phyloP scores from a whole-genome alignment of 768 basidiomycete species.

The Antrodiella citrinella region DNA sequence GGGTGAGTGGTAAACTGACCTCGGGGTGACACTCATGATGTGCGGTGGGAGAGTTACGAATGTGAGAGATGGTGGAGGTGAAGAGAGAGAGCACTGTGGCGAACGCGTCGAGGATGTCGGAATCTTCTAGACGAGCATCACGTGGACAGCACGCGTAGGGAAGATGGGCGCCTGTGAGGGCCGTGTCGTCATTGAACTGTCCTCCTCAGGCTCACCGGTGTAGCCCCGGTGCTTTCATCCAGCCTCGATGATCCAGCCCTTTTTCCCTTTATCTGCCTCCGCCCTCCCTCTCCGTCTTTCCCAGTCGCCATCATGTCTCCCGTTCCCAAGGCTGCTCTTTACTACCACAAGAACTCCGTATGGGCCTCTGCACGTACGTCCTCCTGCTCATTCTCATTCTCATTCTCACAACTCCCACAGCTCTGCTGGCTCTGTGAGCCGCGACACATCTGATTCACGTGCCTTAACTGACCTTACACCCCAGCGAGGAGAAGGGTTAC shows the following conservation, averaged over 20 bases:
- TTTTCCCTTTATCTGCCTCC: conserved; percentile 1
- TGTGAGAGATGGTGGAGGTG: not conserved
- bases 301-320: not conserved
- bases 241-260: conserved; percentile 2
- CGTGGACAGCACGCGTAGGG: conserved; percentile 4
- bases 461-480: not conserved
- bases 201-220: not conserved
- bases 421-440: conserved; percentile 48
- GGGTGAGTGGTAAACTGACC: too few species aligned
- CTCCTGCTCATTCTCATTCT: not conserved
- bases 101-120: too few species aligned
- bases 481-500: conserved; percentile 74
- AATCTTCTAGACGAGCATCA: conserved; percentile 17
- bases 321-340: conserved; percentile 75
- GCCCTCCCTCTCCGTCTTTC: conserved; percentile 1
- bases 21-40: not conserved
- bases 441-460: not conserved
- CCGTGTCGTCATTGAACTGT: conserved; percentile 8
- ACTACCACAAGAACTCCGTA: conserved; percentile 50
- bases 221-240: not conserved
- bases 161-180: conserved; percentile 1
- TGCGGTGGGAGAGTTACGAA: not conserved
- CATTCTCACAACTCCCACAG: conserved; percentile 23
- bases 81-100: not conserved
- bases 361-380: conserved; percentile 56